phyloP scores from a whole-genome alignment of 2,329 filamentous ascomycete species.

The Pseudocercospora crystallina region DNA sequence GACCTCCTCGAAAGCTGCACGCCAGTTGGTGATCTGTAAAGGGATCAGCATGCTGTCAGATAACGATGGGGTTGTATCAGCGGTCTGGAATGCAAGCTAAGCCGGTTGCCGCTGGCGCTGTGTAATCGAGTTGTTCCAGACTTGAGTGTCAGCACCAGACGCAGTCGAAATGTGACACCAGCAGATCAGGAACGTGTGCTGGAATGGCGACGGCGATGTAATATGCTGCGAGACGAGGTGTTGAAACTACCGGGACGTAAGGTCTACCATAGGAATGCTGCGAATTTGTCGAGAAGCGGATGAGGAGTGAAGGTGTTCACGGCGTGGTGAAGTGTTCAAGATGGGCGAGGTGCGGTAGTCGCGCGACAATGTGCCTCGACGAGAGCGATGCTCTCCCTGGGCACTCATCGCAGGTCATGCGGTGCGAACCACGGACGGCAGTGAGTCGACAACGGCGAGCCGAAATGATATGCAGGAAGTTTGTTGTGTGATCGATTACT shows the following conservation, averaged over 20 bases:
- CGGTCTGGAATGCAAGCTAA: constrained; percentile 11
- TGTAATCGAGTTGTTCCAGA: constrained; percentile 2
- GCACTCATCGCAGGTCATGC: constrained; percentile 6
- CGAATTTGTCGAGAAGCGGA: neutral
- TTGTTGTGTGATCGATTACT: constrained; percentile 31
- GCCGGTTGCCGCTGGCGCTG: constrained; percentile 3
- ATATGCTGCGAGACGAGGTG: neutral
- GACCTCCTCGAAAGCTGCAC: neutral
- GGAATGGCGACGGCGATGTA: neutral
- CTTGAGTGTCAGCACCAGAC: neutral
- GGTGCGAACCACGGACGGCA: constrained; percentile 9
- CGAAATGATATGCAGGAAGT: constrained; percentile 25
- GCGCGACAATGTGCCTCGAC: constrained; percentile 7
- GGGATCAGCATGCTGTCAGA: neutral
- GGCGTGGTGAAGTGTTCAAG: constrained; percentile 6
- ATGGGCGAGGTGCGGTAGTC: constrained; percentile 11
- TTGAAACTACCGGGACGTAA: constrained; percentile 6
- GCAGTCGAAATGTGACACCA: neutral
- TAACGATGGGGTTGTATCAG: neutral
- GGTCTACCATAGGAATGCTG: constrained; percentile 3
- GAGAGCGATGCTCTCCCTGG: constrained; percentile 6
- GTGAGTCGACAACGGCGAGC: constrained; percentile 22
- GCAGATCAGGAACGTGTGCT: constrained; percentile 1
- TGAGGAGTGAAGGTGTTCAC: constrained; percentile 10
- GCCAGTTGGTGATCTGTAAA: neutral